phyloP scores from a whole-genome alignment of 768 basidiomycete species.

The Psilocybe subaeruginosa region DNA sequence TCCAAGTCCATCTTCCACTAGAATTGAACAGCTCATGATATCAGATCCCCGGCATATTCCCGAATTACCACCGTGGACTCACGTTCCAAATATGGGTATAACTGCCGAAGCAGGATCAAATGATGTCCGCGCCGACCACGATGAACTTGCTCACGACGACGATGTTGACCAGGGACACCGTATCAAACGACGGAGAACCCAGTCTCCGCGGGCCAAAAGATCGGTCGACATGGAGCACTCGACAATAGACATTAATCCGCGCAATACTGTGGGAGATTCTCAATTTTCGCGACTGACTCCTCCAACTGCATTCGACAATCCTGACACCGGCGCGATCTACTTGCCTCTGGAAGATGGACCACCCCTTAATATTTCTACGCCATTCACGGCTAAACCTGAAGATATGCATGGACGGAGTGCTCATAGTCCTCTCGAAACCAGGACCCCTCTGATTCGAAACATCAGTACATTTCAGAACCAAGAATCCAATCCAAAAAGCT shows the following conservation, averaged over 20 bases:
- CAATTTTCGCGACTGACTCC: no score
- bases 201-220: background rate
- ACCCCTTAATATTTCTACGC: no score
- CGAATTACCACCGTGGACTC: conserved; percentile 4
- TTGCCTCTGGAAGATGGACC: no score
- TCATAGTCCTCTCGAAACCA: no score
- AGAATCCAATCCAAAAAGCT: background rate
- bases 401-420: no score
- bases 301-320: no score
- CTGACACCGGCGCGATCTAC: no score
- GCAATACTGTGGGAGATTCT: no score
- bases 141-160: conserved; percentile 5
- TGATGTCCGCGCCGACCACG: background rate
- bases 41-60: background rate
- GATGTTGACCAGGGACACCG: background rate
- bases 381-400: no score
- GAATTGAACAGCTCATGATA: background rate
- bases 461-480: background rate
- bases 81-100: conserved; percentile 5
- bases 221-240: background rate
- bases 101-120: conserved; percentile 6
- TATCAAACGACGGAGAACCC: conserved; percentile 3
- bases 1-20: background rate
- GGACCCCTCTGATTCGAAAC: no score
- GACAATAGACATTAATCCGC: background rate